These are phyloP conservation scores for Epichloe hybrida DNA, from an alignment of 2,329 filamentous ascomycete genomes.

Conservation along the genomic window DNA sequence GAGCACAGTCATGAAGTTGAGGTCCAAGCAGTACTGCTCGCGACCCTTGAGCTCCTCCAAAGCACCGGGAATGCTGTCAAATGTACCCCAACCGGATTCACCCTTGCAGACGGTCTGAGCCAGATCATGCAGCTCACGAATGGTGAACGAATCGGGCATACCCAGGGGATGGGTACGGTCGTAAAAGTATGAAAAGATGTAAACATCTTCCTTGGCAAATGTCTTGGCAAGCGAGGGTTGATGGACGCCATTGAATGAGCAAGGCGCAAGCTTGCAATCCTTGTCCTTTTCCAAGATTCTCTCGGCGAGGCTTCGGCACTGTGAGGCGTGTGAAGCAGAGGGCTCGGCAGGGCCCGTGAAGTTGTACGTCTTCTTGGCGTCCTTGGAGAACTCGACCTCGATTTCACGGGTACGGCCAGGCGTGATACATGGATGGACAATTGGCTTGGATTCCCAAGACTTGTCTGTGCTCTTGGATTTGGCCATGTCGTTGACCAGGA, in stretches of 20 bases:
- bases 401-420: slow-evolving; percentile 66
- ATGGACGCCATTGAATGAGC: slow-evolving; percentile 95
- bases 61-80: slow-evolving; percentile 62
- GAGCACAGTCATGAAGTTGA: slow-evolving; percentile 91
- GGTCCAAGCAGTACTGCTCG: slow-evolving; percentile 84
- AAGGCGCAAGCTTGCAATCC: slow-evolving; percentile 72
- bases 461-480: slow-evolving; percentile 45
- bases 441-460: slow-evolving; percentile 55
- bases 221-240: slow-evolving; percentile 88
- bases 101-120: slow-evolving; percentile 75
- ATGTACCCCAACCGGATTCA: slow-evolving; percentile 64
- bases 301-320: slow-evolving; percentile 84
- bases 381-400: slow-evolving; percentile 55
- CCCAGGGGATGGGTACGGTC: slow-evolving; percentile 87
- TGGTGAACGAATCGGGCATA: slow-evolving; percentile 95
- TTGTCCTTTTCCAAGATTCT: slow-evolving; percentile 81
- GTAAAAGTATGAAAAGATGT: slow-evolving; percentile 96
- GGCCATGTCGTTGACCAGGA: slow-evolving; percentile 59
- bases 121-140: slow-evolving; percentile 79
- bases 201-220: slow-evolving; percentile 81
- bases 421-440: slow-evolving; percentile 76
- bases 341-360: slow-evolving; percentile 73
- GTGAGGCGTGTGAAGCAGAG: slow-evolving; percentile 70
- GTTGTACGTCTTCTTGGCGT: slow-evolving; percentile 53
- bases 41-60: slow-evolving; percentile 66